These are phyloP conservation scores for Albophoma yamanashiensis DNA, from an alignment of 2,329 filamentous ascomycete species.

Conservation along the genomic window DNA sequence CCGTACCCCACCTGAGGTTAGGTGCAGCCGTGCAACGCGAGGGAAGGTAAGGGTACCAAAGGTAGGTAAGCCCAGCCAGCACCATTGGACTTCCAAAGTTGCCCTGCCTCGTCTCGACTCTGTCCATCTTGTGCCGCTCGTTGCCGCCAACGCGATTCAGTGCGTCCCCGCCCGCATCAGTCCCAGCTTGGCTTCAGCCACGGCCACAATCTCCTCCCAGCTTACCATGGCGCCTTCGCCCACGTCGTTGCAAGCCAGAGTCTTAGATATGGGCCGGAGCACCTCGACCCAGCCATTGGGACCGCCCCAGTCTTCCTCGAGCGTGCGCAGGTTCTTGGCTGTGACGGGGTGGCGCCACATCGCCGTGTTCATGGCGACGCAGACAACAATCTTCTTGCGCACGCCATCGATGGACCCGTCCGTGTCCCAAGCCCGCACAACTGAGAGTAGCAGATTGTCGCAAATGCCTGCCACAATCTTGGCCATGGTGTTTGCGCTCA, in stretches of 20 bases:
- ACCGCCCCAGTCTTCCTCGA: slow-evolving; percentile 66
- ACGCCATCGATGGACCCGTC: slow-evolving; percentile 44
- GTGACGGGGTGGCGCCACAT: slow-evolving; percentile 90
- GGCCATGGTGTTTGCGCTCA: slow-evolving; percentile 77
- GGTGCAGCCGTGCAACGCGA: too few relatives aligned
- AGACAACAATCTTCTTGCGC: slow-evolving; percentile 60
- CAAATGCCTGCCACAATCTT: slow-evolving; percentile 71
- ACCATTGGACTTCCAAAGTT: not conserved
- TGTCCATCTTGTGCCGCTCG: not conserved
- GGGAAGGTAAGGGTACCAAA: too few relatives aligned
- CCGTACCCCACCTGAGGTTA: too few relatives aligned
- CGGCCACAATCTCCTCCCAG: slow-evolving; percentile 62
- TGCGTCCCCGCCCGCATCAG: not conserved
- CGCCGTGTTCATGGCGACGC: slow-evolving; percentile 77
- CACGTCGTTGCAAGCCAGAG: slow-evolving; percentile 73
- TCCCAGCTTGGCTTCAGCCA: slow-evolving; percentile 45
- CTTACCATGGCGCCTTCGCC: slow-evolving; percentile 76
- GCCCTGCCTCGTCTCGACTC: not conserved
- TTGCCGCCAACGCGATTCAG: not conserved
- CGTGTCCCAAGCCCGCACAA: slow-evolving; percentile 82
- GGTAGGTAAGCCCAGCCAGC: not conserved
- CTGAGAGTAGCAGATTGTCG: slow-evolving; percentile 63
- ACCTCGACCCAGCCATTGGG: slow-evolving; percentile 48
- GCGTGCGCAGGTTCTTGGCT: slow-evolving; percentile 53
- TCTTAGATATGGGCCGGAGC: slow-evolving; percentile 62